phyloP scores from a whole-genome alignment of 2,329 filamentous ascomycete genomes.

The Raffaelea albimanens region DNA sequence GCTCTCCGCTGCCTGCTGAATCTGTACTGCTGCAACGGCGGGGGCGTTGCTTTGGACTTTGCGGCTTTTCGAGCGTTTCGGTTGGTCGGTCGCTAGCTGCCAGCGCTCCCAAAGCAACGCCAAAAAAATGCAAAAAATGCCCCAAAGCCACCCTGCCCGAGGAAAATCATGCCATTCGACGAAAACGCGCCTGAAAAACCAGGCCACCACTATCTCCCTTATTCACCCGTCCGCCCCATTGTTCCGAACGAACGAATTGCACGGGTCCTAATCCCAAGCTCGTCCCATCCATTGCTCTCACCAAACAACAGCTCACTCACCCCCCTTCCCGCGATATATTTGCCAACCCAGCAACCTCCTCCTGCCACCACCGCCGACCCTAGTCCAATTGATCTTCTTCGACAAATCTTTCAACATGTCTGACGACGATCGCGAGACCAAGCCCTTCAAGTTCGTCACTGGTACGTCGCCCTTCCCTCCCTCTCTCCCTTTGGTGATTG shows the following conservation, averaged over 20 bases:
- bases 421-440: slow-evolving; percentile 80
- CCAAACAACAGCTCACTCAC: slow-evolving; percentile 11
- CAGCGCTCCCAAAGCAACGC: not conserved
- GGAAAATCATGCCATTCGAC: slow-evolving; percentile 5
- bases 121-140: slow-evolving; percentile 7
- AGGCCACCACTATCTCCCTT: slow-evolving; percentile 8
- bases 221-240: slow-evolving; percentile 11
- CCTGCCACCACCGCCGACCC: slow-evolving; percentile 16
- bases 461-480: slow-evolving; percentile 27
- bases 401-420: slow-evolving; percentile 71
- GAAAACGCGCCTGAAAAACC: not conserved
- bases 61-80: slow-evolving; percentile 8
- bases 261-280: slow-evolving; percentile 13
- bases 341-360: slow-evolving; percentile 21
- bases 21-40: no score
- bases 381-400: slow-evolving; percentile 20
- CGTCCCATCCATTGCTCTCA: slow-evolving; percentile 1
- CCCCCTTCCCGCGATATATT: not conserved
- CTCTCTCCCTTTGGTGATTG: no score
- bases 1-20: no score
- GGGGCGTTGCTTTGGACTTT: not conserved
- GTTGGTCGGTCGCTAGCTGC: slow-evolving; percentile 10
- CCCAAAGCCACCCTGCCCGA: no score
- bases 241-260: slow-evolving; percentile 14
- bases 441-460: slow-evolving; percentile 99